Conservation (phyloP, 1,284 basidiomycete genomes). For the Trametes pubescens region DNA sequence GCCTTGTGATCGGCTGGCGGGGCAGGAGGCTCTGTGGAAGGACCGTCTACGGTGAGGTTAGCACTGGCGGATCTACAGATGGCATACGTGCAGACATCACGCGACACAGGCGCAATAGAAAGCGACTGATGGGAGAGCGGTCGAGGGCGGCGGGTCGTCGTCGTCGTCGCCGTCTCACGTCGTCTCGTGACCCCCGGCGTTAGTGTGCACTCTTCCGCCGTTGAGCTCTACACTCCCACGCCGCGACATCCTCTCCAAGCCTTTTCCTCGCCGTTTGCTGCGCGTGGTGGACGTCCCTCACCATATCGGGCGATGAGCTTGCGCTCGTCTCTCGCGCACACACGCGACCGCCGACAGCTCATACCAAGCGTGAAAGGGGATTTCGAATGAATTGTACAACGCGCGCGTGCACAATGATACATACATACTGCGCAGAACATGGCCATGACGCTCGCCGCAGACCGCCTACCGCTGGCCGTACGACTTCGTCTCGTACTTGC, state of each 20-base stretch:
- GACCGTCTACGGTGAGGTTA: constrained; percentile 1
- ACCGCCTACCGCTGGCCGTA: constrained; percentile 40
- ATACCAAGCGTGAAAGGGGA: too few relatives aligned
- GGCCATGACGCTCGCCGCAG: not conserved
- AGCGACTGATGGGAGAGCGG: not conserved
- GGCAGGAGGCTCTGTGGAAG: not conserved
- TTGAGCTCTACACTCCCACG: too few relatives aligned
- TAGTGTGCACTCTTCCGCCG: not conserved
- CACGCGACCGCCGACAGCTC: too few relatives aligned
- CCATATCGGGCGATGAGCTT: too few relatives aligned
- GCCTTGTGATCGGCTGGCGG: constrained; percentile 16
- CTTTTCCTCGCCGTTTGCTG: too few relatives aligned
- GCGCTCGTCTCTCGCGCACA: too few relatives aligned
- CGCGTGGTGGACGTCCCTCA: too few relatives aligned
- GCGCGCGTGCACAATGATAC: too few relatives aligned
- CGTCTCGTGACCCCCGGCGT: constrained; percentile 8
- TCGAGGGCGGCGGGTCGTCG: not conserved
- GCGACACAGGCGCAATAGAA: not conserved
- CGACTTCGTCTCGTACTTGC: constrained; percentile 69
- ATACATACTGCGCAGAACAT: too few relatives aligned
- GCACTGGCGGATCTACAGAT: not conserved
- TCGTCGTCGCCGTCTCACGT: not conserved
- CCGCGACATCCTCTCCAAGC: too few relatives aligned
- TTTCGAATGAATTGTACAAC: too few relatives aligned
- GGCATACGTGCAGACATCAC: constrained; percentile 15